Evolutionary conservation across 192 early-diverging fungal species (phyloP), one percentile per base, ranked within the genome.

Genomic region (Mortierella claussenii): DNA sequence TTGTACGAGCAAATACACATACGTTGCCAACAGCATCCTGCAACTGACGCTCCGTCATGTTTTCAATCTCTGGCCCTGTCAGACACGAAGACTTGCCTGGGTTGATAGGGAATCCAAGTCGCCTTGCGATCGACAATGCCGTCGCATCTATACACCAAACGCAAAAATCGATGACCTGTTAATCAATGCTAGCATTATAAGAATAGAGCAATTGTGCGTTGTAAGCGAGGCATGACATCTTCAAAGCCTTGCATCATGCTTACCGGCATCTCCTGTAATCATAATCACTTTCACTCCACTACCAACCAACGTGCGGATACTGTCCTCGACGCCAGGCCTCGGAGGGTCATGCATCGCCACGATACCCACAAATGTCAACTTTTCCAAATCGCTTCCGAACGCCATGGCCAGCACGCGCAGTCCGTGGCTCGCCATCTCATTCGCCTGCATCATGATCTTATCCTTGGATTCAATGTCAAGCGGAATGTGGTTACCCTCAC

Each of bases 321-420:
- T 89, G 12, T 85, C 81, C n/a, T 82, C 83, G 17, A 95, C 91
- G 30, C 89, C 90, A 48, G 78, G 88, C 32, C 97, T 79, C 21
- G 96, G 96, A 24, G 97, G 96, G 80, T 99, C 97, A 55, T 92
- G 90, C 88, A 99, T 94, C 12, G 91, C 94, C 42, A 96, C 83
- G 88, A 93, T 83, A 40, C 97, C 87, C 51, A 90, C 89, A 83
- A 97, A 95, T 8, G 85, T 85, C 60, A 96, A 75, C 10, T 75
- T 65, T 13, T 84, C 78, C 7, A 65, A 40, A 21, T 85, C 81
- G 0, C 64, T 60, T 12, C 94, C 94, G 79, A 79, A 90, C 0
- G 96, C 96, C 57, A 94, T 88, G 17, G 89, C 88, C n/a, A 99
- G 79, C 17, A 97, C 89, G 52, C 96, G 91, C 68, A 99, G 78